These are phyloP conservation scores for Solanum corneliomulleri DNA, from an alignment of 257 asterid genomes.

Conservation along the genomic window DNA sequence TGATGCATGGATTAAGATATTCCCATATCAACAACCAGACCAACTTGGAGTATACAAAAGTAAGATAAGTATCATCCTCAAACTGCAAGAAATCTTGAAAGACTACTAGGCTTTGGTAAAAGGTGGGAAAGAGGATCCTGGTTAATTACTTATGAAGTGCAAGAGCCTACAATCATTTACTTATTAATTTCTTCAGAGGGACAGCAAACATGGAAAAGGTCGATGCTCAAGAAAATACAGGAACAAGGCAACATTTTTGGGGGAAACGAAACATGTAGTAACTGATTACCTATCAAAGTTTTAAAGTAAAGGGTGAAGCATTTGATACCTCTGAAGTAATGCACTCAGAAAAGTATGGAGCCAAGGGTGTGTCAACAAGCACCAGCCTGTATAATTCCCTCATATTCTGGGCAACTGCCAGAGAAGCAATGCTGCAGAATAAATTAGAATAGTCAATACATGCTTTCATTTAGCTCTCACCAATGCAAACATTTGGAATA, in stretches of 20 bases:
- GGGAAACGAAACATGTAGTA: neutral
- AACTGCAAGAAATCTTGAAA: neutral
- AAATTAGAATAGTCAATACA: neutral
- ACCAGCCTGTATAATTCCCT: slow-evolving; percentile 89
- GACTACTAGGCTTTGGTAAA: neutral
- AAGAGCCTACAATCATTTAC: neutral
- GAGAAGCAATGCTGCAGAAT: slow-evolving; percentile 63
- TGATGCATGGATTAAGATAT: neutral
- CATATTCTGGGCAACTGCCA: slow-evolving; percentile 95
- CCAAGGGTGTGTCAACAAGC: slow-evolving; percentile 92
- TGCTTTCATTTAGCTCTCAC: neutral
- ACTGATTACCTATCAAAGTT: neutral
- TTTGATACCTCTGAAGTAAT: slow-evolving; percentile 74
- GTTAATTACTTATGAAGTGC: neutral
- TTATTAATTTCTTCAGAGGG: neutral
- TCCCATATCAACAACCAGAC: neutral
- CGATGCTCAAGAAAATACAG: neutral
- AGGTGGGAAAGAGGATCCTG: neutral
- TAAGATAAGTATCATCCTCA: neutral
- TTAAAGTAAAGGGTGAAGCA: neutral
- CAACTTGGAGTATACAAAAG: neutral
- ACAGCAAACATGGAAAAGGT: neutral
- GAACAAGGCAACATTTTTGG: neutral
- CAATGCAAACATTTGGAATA: neutral
- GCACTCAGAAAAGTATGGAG: slow-evolving; percentile 94